Evolutionary conservation across 2,329 filamentous ascomycete genomes (phyloP), one percentile per base, ranked within the genome.

Genomic region (Paecilomyces niveus): DNA sequence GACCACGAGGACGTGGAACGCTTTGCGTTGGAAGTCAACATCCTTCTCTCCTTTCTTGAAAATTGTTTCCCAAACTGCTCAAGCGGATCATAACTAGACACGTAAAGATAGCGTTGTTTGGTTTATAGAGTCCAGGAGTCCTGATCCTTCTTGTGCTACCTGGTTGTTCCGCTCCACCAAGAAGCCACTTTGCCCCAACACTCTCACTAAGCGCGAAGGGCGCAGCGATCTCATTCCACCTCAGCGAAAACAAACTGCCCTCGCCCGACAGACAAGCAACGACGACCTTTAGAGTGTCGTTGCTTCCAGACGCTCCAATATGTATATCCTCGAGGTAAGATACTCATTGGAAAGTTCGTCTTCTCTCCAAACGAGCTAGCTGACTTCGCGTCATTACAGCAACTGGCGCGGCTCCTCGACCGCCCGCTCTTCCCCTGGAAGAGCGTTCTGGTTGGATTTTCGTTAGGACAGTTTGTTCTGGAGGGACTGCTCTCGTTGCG

Each of bases 401-500:
- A 84, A 80, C 86, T 97, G 66, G 90, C 91, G 72, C 85, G 85
- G 75, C 87, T 89, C 76, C 88, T 97, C 69, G 94, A 99, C 80
- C 86, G 90, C 71, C 92, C 93, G 59, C 81, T 90, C 71, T 96
- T 97, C 80, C 93, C 94, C 57, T 99, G 94, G 94, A 99, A 97
- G 85, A 89, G 86, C 74, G 86, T 99, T 68, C 92, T 99, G 69
- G 84, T 97, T 67, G 90, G 92, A 69, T 99, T 99, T 80, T 96
- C 92, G 31, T 74, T 97, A 68, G 91, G 89, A 61, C 91, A 99
- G 73, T 97, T 90, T 74, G 78, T 91, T 57, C 87, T 99, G 70
- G 94, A 99, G 75, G 87, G 90, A 52, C 90, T 93, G 78, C 86
- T 99, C 56, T 91, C 91, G 26, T 80, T 90, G 66, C 90, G 94